These are phyloP conservation scores for Bretziella fagacearum DNA, from an alignment of 2,329 filamentous ascomycete species.

Conservation along the genomic window DNA sequence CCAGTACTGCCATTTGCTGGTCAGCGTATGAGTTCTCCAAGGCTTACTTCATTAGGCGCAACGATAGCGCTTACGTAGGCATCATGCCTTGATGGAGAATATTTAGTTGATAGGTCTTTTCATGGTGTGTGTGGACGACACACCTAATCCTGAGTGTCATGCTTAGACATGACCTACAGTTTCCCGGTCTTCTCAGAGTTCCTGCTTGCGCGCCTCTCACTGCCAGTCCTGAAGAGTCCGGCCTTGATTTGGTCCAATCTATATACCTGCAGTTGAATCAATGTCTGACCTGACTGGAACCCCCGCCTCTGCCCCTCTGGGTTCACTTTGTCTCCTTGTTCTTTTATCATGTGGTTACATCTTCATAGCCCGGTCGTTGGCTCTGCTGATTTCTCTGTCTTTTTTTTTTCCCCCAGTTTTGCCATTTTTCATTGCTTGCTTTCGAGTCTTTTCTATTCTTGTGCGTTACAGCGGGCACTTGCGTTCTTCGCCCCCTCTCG, in stretches of 20 bases:
- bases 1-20: constrained; percentile 99
- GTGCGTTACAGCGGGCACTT: no score
- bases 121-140: not conserved
- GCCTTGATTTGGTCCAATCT: not conserved
- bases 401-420: not conserved
- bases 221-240: constrained; percentile 3
- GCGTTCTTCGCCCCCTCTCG: no score
- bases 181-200: not conserved
- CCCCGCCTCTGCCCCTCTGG: no score
- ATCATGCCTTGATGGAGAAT: not conserved
- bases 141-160: no score
- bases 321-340: no score
- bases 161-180: not conserved
- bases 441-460: no score
- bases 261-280: no score
- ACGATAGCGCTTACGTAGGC: constrained; percentile 24
- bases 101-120: no score
- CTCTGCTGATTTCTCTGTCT: no score
- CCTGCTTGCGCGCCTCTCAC: not conserved
- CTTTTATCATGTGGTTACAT: no score
- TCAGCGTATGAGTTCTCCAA: constrained; percentile 56
- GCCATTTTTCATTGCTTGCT: not conserved
- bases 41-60: constrained; percentile 43
- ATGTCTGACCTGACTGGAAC: no score
- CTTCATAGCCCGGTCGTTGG: no score